Base-by-base conservation (phyloP, 2,329 filamentous ascomycete genomes). In the Aspergillus phoenicis region DNA sequence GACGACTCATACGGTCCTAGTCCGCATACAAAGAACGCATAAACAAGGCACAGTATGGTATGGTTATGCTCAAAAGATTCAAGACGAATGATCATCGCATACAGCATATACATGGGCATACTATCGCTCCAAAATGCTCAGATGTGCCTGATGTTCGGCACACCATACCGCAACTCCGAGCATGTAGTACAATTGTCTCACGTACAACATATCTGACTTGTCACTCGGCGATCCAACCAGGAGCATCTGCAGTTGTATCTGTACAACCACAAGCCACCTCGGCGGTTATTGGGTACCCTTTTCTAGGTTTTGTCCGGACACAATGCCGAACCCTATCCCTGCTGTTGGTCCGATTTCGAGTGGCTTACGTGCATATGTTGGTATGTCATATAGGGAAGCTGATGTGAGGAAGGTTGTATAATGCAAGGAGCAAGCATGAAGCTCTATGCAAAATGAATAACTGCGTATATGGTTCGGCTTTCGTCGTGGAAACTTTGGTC, bases 201-300 rank as follows among this genome's bases (percentile, higher is more conserved):
- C 24, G 24, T 49, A 49, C 45, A n/a, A 51, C 26, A 51, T 26
- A 49, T 33, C 26, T 51, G 47, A 33, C 47, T 51, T 51, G 47
- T 51, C 47, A 51, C 10, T 51, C 47, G 47, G 26, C 26, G 47
- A 30, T 51, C 47, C 26, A 51, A 51, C 26, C 24, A 49, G 22
- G 26, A 28, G 41, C 26, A 30, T 30, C n/a, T 51, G 47, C 47
- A 51, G 26, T 17, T 28, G 47, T 51, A 51, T 28, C 8, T 51
- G 47, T 51, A 20, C 47, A 28, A 51, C 47, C 28, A 22, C 17
- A 15, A 17, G n/a, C 47, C 47, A 51, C 26, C n/a, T 17, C 24
- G 17, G n/a, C 47, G 30, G 26, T 30, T 8, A 28, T 51, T 33
- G 41, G 47, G 7, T 33, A 51, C 26, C 28, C 47, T 20, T 33